A percentile compares a stretch with the other conserved stretches of the same genome.
Conservation (phyloP, 495 filamentous ascomycete species). For the Penicillium pancosmium region DNA sequence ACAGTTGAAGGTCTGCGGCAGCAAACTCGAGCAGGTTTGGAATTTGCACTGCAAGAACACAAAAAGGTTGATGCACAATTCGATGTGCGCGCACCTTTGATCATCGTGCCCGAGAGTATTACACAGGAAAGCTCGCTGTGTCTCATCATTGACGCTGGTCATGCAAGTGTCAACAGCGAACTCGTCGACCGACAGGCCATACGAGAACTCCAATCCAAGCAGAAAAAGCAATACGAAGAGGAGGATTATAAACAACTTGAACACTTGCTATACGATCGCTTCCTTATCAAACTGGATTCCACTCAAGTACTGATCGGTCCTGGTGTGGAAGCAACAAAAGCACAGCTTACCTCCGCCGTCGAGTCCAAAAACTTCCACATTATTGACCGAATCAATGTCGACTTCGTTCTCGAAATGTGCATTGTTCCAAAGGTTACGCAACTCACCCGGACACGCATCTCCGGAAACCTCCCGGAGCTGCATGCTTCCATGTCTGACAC, state of each 20-base stretch:
- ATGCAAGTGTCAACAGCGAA: slow-evolving; percentile 90
- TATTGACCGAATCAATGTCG: slow-evolving; percentile 94
- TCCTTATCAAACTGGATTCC: slow-evolving; percentile 85
- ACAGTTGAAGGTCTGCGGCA: slow-evolving; percentile 93
- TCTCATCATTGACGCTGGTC: slow-evolving; percentile 93
- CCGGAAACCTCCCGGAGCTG: slow-evolving; percentile 87
- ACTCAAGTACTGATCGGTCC: slow-evolving; percentile 95
- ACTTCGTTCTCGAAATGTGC: slow-evolving; percentile 88
- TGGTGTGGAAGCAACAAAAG: slow-evolving; percentile 86
- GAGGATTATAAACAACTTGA: slow-evolving; percentile 86
- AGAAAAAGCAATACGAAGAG: slow-evolving; percentile 83
- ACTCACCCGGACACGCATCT: slow-evolving; percentile 88
- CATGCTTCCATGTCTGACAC: slow-evolving; percentile 90
- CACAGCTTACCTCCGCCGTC: slow-evolving; percentile 73
- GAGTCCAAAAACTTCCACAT: slow-evolving; percentile 79
- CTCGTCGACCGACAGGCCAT: slow-evolving; percentile 88
- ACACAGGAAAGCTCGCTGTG: slow-evolving; percentile 78
- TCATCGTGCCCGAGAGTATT: slow-evolving; percentile 93
- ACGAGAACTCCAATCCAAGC: slow-evolving; percentile 86
- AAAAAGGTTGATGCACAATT: slow-evolving; percentile 96
- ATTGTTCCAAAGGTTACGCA: slow-evolving; percentile 94
- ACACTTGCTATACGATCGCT: slow-evolving; percentile 93
- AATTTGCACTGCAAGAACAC: slow-evolving; percentile 95
- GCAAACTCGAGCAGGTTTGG: slow-evolving; percentile 91
- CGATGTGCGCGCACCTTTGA: slow-evolving; percentile 92